Base-by-base conservation (phyloP, 345 rosid species). In the Raphanus sativus region DNA sequence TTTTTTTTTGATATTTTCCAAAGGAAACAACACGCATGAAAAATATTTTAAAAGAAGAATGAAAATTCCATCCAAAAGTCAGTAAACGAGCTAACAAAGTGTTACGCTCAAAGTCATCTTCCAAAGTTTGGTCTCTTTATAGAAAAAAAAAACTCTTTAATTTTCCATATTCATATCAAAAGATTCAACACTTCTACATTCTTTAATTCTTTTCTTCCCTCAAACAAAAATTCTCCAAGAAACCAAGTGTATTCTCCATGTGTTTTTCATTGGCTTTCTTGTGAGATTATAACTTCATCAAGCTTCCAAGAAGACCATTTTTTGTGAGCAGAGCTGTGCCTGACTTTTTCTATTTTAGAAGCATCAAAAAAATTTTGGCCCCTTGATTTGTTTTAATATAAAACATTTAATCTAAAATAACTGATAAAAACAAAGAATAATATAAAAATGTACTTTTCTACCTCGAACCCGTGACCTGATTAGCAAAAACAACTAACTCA, bases 71-170 rank as follows among this genome's bases (percentile, higher is more conserved):
- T 70, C 59, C 24, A 78, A 78, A 73, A 67, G 77, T 73, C 77
- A 73, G 67, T 4, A 67, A 61, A 50, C 17, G 15, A 73, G 59
- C 65, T 64, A 38, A 48, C 10, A 56, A 72, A 60, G 50, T 78
- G 70, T 26, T 73, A 36, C 5, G 34, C 68, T 61, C 77, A 78
- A 61, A 78, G 81, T 78, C 81, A 30, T 67, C 73, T 34, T 78
- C 73, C 81, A 78, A 78, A 78, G 77, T 73, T 78, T 63, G 81
- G 56, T 48, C 64, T 73, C 63, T 59, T 7, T 60, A 21, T 28
- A 71, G 5, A n/a, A n/a, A 56, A 5, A 33, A 65, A 48, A 58
- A 33, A 50, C 65, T 70, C 65, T 63, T 1, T 38, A n/a, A 2
- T 34, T 8, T 76, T 16, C 58, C 42, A 50, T 29, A 12, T 60